Evolutionary conservation across 78 protist genomes (phyloP).

Genomic region (Dictyostelium discoideum): dicty_2.7 NC_007090.3:2150501-2151000

Average conservation of each 20-base stretch:
- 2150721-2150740: constrained; percentile 52
- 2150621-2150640: constrained; percentile 57
- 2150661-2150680: constrained; percentile 74
- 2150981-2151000: too few species aligned
- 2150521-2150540: too few species aligned
- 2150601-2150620: constrained; percentile 81
- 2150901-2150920: too few species aligned
- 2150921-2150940: too few species aligned
- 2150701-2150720: constrained; percentile 69
- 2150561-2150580: constrained; percentile 71
- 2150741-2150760: constrained; percentile 78
- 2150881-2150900: too few species aligned
- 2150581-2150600: constrained; percentile 60
- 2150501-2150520: too few species aligned
- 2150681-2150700: constrained; percentile 60
- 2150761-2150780: constrained; percentile 75
- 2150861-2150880: too few species aligned
- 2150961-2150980: too few species aligned
- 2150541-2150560: constrained; percentile 39
- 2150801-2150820: constrained; percentile 44
- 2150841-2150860: neutral
- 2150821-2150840: too few species aligned
- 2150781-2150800: constrained; percentile 82
- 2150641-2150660: constrained; percentile 59
- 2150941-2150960: too few species aligned